Base-by-base conservation (phyloP, 31 red algal genomes). In the Asparagopsis taxiformis region DNA sequence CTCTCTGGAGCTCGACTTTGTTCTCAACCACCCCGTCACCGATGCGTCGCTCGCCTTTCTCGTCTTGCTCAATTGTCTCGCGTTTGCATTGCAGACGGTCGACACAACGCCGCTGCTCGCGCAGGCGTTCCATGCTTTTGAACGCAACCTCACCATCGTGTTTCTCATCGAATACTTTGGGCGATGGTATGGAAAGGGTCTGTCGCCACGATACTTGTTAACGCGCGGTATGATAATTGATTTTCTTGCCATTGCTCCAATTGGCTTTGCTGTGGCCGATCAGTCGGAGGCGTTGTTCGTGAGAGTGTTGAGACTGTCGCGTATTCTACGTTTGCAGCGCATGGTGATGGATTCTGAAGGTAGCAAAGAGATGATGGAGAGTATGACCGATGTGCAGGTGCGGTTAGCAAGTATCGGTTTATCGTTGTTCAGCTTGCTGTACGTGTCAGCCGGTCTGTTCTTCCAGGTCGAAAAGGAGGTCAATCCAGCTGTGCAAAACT, bases 111-210 rank as follows among this genome's bases (percentile, higher is more conserved):
- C 67, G 24, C 1, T 66, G 22, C 35, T 63, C 10, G 37, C 73
- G n/a, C 55, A 74, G 22, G 85, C 68, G 15, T 80, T 89, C 59
- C 19, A 50, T 34, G 60, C 44, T 49, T 89, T 80, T 51, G 85
- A 80, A 35, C 61, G 62, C 23, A 80, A 80, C 34, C 29, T 89
- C 0, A 32, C 85, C 26, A 74, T 89, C 3, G 50, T 74, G 8
- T 89, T 80, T 74, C 41, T 89, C 7, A 62, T 80, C 73, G 88
- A 91, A 67, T 91, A 75, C 75, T 77, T 91, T 55, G 76, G 30
- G 16, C 50, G 88, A 44, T 91, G 76, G 88, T 91, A 91, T 39
- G 77, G 77, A 32, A 79, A 81, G 58, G 80, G 80, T 0, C 62
- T 91, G 29, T 79, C 75, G n/a, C 88, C 88, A 0, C 10, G 70